Percentiles rank a stretch among this genome's conserved stretches.
Conservation (phyloP, 1,139 yeast genomes). For the Kodamaea derodonti region DNA sequence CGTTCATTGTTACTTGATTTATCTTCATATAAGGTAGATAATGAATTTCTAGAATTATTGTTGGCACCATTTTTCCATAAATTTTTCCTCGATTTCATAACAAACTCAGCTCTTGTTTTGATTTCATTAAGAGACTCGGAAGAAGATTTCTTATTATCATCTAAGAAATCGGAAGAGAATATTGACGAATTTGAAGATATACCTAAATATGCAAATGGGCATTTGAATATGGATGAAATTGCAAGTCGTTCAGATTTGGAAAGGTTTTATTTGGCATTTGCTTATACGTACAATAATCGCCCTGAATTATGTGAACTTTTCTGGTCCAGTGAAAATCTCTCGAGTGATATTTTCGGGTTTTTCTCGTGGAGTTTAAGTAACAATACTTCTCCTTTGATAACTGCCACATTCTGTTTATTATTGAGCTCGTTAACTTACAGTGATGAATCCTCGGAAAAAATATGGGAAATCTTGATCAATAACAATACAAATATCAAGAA, state of each 20-base stretch:
- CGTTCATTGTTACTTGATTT: constrained; percentile 20
- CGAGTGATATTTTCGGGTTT: constrained; percentile 58
- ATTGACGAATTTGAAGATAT: not conserved
- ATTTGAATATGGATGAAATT: constrained; percentile 48
- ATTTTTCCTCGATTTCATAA: constrained; percentile 59
- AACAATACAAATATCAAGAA: constrained; percentile 30
- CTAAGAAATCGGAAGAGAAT: constrained; percentile 26
- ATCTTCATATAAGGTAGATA: constrained; percentile 18
- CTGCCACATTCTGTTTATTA: constrained; percentile 78
- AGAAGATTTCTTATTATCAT: constrained; percentile 71
- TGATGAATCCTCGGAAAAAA: constrained; percentile 40
- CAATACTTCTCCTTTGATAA: constrained; percentile 72
- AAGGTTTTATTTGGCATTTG: constrained; percentile 75
- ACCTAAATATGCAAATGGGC: constrained; percentile 8
- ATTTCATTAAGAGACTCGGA: constrained; percentile 81
- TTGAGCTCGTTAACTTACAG: constrained; percentile 71
- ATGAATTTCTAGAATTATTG: constrained; percentile 26
- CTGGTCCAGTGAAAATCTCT: constrained; percentile 62
- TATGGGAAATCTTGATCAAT: constrained; percentile 39
- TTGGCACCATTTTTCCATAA: constrained; percentile 45
- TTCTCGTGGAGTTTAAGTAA: constrained; percentile 85
- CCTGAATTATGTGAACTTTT: constrained; percentile 57
- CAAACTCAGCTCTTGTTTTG: constrained; percentile 73
- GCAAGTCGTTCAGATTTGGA: constrained; percentile 81
- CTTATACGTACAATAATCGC: constrained; percentile 63